These are phyloP conservation scores for Botrytis pseudocinerea DNA, from an alignment of 2,329 filamentous ascomycete genomes.

Conservation along the genomic window DNA sequence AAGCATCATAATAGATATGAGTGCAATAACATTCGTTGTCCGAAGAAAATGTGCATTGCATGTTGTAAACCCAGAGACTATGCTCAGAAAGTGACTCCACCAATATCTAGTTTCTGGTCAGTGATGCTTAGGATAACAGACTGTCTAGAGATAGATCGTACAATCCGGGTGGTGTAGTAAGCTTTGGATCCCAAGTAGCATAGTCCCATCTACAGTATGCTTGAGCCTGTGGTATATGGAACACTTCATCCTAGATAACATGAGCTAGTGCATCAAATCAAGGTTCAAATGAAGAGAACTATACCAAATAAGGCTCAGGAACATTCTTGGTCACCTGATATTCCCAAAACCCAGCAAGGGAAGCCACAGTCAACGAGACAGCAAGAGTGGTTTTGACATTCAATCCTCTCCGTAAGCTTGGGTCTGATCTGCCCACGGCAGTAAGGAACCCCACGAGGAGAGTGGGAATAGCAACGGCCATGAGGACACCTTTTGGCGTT, in stretches of 20 bases:
- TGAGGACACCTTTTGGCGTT: constrained; percentile 33
- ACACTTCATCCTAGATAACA: constrained; percentile 71
- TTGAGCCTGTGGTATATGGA: constrained; percentile 89
- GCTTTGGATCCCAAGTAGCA: constrained; percentile 88
- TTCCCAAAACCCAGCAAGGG: constrained; percentile 32
- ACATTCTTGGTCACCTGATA: constrained; percentile 36
- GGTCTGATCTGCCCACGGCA: background rate
- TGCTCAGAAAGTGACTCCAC: constrained; percentile 50
- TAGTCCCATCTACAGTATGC: constrained; percentile 77
- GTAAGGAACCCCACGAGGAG: constrained; percentile 13
- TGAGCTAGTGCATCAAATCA: background rate
- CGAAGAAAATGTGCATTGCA: constrained; percentile 50
- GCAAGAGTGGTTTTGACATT: background rate
- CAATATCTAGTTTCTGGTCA: constrained; percentile 31
- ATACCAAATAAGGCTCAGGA: constrained; percentile 37
- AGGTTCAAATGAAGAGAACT: background rate
- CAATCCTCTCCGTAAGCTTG: background rate
- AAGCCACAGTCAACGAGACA: background rate
- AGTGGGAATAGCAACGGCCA: constrained; percentile 38
- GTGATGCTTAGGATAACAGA: background rate
- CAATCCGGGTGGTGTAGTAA: constrained; percentile 92
- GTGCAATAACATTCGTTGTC: constrained; percentile 49
- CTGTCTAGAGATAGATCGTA: constrained; percentile 46
- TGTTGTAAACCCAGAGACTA: constrained; percentile 40
- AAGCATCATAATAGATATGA: constrained; percentile 46